Conservation (phyloP, 352 stramenopile genomes). For the Phytophthora cactorum region DNA sequence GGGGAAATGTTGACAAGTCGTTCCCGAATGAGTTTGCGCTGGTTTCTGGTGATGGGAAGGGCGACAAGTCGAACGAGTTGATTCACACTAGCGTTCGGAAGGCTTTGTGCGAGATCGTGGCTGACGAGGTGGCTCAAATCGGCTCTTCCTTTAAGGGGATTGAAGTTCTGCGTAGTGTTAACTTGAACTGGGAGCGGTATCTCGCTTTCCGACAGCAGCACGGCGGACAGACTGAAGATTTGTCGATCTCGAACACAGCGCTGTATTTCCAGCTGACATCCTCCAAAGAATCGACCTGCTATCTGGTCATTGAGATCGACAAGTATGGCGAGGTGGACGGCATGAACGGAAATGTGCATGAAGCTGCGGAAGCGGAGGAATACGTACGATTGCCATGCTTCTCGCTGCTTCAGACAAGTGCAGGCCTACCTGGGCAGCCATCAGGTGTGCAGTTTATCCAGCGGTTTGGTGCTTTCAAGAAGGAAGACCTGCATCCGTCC, state of each 20-base stretch:
- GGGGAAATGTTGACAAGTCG: slow-evolving; percentile 45
- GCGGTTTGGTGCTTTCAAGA: slow-evolving; percentile 82
- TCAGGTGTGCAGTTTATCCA: slow-evolving; percentile 89
- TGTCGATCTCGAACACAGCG: slow-evolving; percentile 85
- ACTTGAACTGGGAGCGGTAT: slow-evolving; percentile 87
- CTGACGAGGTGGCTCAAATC: slow-evolving; percentile 82
- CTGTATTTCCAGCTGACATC: slow-evolving; percentile 86
- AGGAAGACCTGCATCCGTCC: slow-evolving; percentile 70
- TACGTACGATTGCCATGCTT: slow-evolving; percentile 83
- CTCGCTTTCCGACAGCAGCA: slow-evolving; percentile 86
- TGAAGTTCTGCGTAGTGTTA: slow-evolving; percentile 80
- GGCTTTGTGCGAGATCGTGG: slow-evolving; percentile 82
- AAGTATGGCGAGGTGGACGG: slow-evolving; percentile 81
- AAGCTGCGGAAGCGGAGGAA: slow-evolving; percentile 59
- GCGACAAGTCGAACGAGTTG: slow-evolving; percentile 72
- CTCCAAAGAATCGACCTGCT: slow-evolving; percentile 86
- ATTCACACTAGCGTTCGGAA: slow-evolving; percentile 76
- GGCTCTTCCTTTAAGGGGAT: slow-evolving; percentile 80
- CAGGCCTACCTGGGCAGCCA: slow-evolving; percentile 55
- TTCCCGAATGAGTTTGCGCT: slow-evolving; percentile 72
- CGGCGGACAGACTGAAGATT: slow-evolving; percentile 72
- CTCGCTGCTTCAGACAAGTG: slow-evolving; percentile 78
- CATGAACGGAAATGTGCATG: slow-evolving; percentile 55
- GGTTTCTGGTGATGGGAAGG: slow-evolving; percentile 75
- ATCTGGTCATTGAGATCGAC: slow-evolving; percentile 87